Percentiles rank a stretch among this genome's conserved stretches.
These are phyloP conservation scores for Aspergillus sergii DNA, from an alignment of 2,329 filamentous ascomycete species.

Conservation along the genomic window DNA sequence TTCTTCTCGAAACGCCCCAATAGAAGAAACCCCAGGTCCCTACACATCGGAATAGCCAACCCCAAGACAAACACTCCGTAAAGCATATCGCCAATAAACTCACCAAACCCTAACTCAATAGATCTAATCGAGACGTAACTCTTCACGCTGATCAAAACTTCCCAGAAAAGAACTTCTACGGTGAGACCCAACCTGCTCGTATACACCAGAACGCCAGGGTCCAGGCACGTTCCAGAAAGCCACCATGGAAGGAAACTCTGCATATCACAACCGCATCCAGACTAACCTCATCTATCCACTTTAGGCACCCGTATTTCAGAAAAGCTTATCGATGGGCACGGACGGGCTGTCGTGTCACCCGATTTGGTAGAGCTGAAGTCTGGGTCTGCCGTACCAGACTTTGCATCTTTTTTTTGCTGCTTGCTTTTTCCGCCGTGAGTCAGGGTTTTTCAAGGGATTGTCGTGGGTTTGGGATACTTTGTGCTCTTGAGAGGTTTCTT, in stretches of 20 bases:
- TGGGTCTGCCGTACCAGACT: background rate
- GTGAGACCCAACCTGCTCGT: background rate
- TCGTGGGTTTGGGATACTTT: background rate
- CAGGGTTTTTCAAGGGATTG: background rate
- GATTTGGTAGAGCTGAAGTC: background rate
- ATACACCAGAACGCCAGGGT: background rate
- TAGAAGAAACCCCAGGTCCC: background rate
- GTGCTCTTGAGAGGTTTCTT: background rate
- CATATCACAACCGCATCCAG: background rate
- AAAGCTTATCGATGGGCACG: background rate
- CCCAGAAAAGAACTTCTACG: background rate
- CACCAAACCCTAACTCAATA: background rate
- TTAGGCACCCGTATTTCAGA: background rate
- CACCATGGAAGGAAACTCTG: background rate
- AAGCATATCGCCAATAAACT: background rate
- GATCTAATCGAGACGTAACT: background rate
- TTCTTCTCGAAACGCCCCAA: background rate
- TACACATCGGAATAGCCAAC: background rate
- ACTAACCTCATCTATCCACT: background rate
- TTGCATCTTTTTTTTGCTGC: background rate
- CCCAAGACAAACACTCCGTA: background rate
- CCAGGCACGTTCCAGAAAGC: background rate
- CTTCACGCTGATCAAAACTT: background rate
- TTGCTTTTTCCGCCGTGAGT: background rate
- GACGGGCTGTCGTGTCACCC: background rate